These are phyloP conservation scores for Taphrina wiesneri DNA, from an alignment of 1,139 yeast species.

Conservation along the genomic window DNA sequence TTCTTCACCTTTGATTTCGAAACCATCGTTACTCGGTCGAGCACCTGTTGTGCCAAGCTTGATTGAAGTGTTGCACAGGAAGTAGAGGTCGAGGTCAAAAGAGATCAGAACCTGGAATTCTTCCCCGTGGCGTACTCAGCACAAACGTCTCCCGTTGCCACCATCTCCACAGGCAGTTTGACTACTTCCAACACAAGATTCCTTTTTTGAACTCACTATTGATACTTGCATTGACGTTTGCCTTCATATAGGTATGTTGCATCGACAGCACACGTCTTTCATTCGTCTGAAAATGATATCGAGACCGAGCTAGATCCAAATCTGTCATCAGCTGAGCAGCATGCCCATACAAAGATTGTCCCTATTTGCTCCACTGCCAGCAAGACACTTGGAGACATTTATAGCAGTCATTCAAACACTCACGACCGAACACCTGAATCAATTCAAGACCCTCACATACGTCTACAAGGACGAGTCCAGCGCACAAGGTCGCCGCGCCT, in stretches of 20 bases:
- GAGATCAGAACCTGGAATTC: not conserved
- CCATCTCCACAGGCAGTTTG: not conserved
- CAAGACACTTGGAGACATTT: constrained; percentile 15
- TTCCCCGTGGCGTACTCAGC: not conserved
- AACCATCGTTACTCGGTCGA: not conserved
- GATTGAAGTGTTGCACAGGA: not conserved
- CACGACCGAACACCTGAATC: constrained; percentile 5
- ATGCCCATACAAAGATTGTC: constrained; percentile 30
- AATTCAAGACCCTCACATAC: constrained; percentile 23
- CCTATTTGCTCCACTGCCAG: constrained; percentile 14
- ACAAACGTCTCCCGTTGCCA: not conserved
- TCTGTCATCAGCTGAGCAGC: too few relatives aligned
- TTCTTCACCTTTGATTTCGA: constrained; percentile 16
- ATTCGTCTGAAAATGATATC: too few relatives aligned
- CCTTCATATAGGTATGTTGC: too few relatives aligned
- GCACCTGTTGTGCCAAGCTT: not conserved
- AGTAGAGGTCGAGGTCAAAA: not conserved
- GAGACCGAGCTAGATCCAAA: too few relatives aligned
- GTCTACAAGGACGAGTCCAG: constrained; percentile 21
- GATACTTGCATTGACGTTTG: too few relatives aligned
- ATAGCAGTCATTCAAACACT: constrained; percentile 13
- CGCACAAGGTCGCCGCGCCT: constrained; percentile 14
- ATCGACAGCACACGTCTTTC: too few relatives aligned
- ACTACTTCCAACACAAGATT: too few relatives aligned
- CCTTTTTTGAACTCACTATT: too few relatives aligned